phyloP scores from a whole-genome alignment of 2,329 filamentous ascomycete species.

The Pseudogymnoascus destructans region DNA sequence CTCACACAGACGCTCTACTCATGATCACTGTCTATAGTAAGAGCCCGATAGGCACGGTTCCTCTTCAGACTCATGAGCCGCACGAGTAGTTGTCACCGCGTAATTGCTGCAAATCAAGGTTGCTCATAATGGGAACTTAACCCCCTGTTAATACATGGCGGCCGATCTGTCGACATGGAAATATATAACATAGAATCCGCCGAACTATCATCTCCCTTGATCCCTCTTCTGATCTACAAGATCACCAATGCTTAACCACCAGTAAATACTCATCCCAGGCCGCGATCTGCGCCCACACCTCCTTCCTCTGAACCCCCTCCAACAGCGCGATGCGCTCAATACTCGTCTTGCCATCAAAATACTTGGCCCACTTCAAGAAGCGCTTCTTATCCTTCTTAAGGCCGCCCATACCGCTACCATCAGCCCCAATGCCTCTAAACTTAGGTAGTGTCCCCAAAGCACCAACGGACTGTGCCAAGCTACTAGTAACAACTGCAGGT shows the following conservation, averaged over 20 bases:
- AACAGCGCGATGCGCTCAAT: conserved; percentile 77
- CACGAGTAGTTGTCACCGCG: neutral
- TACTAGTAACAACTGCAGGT: conserved; percentile 12
- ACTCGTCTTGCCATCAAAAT: conserved; percentile 76
- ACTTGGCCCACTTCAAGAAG: conserved; percentile 66
- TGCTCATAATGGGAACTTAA: neutral
- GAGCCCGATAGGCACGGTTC: neutral
- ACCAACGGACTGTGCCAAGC: conserved; percentile 5
- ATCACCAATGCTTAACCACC: conserved; percentile 56
- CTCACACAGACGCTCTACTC: neutral
- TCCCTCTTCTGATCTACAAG: neutral
- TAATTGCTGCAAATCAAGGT: neutral
- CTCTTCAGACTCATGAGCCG: neutral
- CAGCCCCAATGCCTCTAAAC: neutral
- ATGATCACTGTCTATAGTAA: neutral
- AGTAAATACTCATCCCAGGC: conserved; percentile 57
- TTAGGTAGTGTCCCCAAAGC: neutral
- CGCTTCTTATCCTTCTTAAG: conserved; percentile 37
- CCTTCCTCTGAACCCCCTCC: conserved; percentile 77
- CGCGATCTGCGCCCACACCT: conserved; percentile 54
- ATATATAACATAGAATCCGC: neutral
- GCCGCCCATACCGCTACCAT: conserved; percentile 18
- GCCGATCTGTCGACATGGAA: neutral
- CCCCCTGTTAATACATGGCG: neutral
- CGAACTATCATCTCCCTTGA: neutral